phyloP scores from a whole-genome alignment of 176 grass and related monocot species.

The Paspalum notatum region DNA sequence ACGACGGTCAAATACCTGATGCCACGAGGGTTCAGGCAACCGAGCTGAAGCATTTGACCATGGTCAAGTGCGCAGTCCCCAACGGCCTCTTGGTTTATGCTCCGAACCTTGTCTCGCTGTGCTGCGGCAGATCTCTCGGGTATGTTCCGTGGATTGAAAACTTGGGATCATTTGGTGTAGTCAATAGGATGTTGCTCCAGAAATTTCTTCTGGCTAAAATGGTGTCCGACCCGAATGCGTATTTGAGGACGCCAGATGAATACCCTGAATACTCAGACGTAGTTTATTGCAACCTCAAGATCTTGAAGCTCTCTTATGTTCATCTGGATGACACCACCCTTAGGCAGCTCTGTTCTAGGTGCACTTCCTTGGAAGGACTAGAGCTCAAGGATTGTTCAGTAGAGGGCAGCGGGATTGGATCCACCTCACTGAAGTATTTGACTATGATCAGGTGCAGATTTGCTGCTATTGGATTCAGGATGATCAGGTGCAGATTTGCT shows the following conservation, averaged over 20 bases:
- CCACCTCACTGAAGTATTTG: slow-evolving; percentile 36
- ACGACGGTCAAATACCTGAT: background rate
- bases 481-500: slow-evolving; percentile 14
- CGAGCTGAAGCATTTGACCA: slow-evolving; percentile 25
- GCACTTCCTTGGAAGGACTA: slow-evolving; percentile 30
- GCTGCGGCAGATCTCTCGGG: background rate
- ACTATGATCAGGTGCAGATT: no score
- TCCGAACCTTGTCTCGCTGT: slow-evolving; percentile 10
- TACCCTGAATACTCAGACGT: background rate
- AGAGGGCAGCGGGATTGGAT: background rate
- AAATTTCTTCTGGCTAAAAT: no score
- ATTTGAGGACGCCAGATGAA: no score
- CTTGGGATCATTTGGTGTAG: background rate
- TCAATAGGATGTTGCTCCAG: background rate
- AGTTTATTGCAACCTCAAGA: background rate
- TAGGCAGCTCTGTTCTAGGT: slow-evolving; percentile 20
- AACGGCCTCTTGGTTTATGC: background rate
- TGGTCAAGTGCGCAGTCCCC: background rate
- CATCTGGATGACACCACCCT: background rate
- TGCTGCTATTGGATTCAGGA: no score
- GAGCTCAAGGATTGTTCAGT: slow-evolving; percentile 6
- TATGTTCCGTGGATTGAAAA: slow-evolving; percentile 14
- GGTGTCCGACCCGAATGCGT: no score
- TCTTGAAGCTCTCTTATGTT: slow-evolving; percentile 28
- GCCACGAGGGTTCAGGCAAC: background rate